Base-by-base conservation (phyloP, 202 grass and related monocot species). In the Hordeum pubiflorum region DNA sequence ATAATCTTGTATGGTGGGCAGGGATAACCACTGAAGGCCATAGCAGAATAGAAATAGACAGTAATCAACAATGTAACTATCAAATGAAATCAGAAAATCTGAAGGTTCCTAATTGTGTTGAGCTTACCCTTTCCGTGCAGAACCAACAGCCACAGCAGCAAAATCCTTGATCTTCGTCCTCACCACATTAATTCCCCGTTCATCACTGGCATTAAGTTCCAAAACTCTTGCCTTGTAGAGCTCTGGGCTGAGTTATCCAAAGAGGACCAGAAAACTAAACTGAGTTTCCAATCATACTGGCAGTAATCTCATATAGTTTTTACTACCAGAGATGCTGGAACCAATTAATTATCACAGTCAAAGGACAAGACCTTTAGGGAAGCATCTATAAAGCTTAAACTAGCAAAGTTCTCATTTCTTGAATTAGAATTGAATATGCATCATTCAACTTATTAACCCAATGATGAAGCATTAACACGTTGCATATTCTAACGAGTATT, bases 131-230 rank as follows among this genome's bases (percentile, higher is more conserved):
- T 89, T 86, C 10, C 43, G 62, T 83, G 78, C 40, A 82, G 94
- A 55, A 89, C 91, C 89, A 79, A 97, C 94, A 84, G 94, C 91
- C 81, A 97, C 89, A 89, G 94, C 94, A 68, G 92, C 94, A 82
- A 97, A 97, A 78, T 92, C 32, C 70, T 97, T 97, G 66, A 97
- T 97, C 88, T 99, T 99, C 9, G 96, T 99, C 54, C 90, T 82
- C 63, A 99, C 96, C 34, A 99, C 90, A 74, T 99, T 91, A 91
- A 99, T 99, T 87, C 96, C 96, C 75, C 96, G 96, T 75, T 99
- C 96, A 90, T 99, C 96, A 81, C 96, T 95, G 82, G 96, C 96
- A 87, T 99, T 99, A 67, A 99, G 96, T 87, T 99, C 96, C 74
- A 99, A 80, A 84, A 93, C 96, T 81, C 96, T 91, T 57, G 91